Conservation (phyloP, 75 land plant species). For the Picea glauca region DNA sequence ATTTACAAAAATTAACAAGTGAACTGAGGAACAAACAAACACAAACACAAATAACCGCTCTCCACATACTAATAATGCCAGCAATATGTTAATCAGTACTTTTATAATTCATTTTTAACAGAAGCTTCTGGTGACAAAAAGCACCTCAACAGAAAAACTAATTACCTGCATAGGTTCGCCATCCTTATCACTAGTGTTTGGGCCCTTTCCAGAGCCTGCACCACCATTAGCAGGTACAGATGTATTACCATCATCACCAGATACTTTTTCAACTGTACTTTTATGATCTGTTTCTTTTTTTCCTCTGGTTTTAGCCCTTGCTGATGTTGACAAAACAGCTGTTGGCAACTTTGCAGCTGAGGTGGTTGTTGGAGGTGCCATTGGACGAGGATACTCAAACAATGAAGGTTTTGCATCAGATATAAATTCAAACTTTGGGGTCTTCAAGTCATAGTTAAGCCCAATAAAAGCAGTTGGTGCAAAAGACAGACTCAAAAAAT, state of each 20-base stretch:
- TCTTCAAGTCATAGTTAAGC: conserved; percentile 40
- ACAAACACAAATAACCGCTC: too few species aligned
- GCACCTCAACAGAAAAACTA: not conserved
- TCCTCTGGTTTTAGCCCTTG: conserved; percentile 33
- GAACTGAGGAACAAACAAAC: too few species aligned
- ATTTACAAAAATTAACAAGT: not conserved
- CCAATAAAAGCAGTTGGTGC: conserved; percentile 53
- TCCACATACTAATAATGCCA: too few species aligned
- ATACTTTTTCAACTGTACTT: conserved; percentile 5
- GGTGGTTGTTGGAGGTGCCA: conserved; percentile 32
- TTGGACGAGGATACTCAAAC: conserved; percentile 48
- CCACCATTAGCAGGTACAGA: not conserved
- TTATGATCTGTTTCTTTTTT: conserved; percentile 35
- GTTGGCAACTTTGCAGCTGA: conserved; percentile 40
- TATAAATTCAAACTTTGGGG: conserved; percentile 39
- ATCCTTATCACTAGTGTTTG: conserved; percentile 19
- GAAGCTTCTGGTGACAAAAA: too few species aligned
- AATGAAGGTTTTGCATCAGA: conserved; percentile 41
- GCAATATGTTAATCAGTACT: too few species aligned
- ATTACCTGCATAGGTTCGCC: conserved; percentile 36
- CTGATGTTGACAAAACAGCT: conserved; percentile 50
- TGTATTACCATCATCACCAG: conserved; percentile 7
- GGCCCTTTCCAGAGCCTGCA: conserved; percentile 8
- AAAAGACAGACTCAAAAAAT: conserved; percentile 44
- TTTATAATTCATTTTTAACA: not conserved